Evolutionary conservation across 2,329 filamentous ascomycete genomes (phyloP).

Genomic region (Calonectria pseudoturangicola): DNA sequence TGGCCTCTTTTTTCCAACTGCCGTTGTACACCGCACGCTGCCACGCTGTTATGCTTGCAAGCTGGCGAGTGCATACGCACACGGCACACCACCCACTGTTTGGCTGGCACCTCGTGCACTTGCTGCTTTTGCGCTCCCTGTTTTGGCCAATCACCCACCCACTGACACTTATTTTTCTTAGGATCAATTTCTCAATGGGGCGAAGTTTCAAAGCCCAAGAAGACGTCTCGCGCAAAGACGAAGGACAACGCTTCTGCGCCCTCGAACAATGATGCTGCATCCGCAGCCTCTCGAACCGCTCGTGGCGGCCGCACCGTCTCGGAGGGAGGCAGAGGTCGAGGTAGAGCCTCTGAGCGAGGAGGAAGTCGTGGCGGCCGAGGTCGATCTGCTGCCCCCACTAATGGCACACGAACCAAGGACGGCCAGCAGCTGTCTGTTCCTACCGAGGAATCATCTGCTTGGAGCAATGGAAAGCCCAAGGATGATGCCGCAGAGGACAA

Average conservation of each 20-base stretch:
- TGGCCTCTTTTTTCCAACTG: conserved; percentile 43
- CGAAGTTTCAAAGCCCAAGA: conserved; percentile 88
- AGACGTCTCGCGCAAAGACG: conserved; percentile 83
- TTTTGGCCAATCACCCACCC: conserved; percentile 27
- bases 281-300: conserved; percentile 67
- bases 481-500: conserved; percentile 60
- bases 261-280: conserved; percentile 67
- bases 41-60: conserved; percentile 39
- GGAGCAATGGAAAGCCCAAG: conserved; percentile 65
- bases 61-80: conserved; percentile 30
- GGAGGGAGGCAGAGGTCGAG: conserved; percentile 78
- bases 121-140: conserved; percentile 14
- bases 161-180: conserved; percentile 62
- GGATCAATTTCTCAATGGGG: conserved; percentile 89
- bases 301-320: conserved; percentile 77
- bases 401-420: conserved; percentile 77
- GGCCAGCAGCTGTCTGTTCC: conserved; percentile 76
- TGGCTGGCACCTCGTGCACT: conserved; percentile 33
- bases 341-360: conserved; percentile 78
- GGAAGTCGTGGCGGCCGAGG: conserved; percentile 76
- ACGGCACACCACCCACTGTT: conserved; percentile 27
- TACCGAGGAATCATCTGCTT: conserved; percentile 79
- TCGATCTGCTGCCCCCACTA: conserved; percentile 75
- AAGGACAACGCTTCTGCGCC: conserved; percentile 76
- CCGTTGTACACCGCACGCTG: conserved; percentile 37